These are phyloP conservation scores for Trichoderma sp. DNA, from an alignment of 2,329 filamentous ascomycete genomes.

Conservation along the genomic window DNA sequence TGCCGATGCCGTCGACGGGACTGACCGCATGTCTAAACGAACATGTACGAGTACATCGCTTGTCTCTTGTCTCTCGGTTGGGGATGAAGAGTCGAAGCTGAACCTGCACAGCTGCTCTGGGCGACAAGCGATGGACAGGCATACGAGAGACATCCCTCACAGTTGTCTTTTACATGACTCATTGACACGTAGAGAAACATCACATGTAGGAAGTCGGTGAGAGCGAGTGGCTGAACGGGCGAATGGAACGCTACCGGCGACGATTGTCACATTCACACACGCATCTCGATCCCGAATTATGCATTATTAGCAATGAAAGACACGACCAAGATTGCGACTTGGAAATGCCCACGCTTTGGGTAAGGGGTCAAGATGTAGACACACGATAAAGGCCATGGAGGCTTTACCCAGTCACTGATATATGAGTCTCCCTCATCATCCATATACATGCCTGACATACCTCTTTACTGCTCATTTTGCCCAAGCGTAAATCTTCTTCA, in stretches of 20 bases:
- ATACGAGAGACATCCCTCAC: not conserved
- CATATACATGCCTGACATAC: not conserved
- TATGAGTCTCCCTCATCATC: not conserved
- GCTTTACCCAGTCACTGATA: not conserved
- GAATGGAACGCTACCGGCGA: not conserved
- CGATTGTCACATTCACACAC: not conserved
- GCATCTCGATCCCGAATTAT: not conserved
- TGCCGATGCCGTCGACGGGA: not conserved
- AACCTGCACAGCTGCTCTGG: not conserved
- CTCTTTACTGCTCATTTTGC: not conserved
- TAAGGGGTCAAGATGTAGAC: not conserved
- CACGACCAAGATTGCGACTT: not conserved
- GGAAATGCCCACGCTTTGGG: not conserved
- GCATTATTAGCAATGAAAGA: not conserved
- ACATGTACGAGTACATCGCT: not conserved
- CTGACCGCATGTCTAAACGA: not conserved
- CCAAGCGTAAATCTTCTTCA: not conserved
- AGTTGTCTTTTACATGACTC: constrained; percentile 1
- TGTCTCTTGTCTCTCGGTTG: not conserved
- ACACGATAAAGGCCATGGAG: not conserved
- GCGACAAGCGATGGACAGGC: too few species aligned
- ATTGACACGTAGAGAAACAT: not conserved
- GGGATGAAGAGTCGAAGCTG: not conserved
- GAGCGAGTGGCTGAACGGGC: not conserved
- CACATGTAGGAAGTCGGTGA: not conserved